Evolutionary conservation across 768 basidiomycete genomes (phyloP).

Genomic region (Thelephora ganbajun): DNA sequence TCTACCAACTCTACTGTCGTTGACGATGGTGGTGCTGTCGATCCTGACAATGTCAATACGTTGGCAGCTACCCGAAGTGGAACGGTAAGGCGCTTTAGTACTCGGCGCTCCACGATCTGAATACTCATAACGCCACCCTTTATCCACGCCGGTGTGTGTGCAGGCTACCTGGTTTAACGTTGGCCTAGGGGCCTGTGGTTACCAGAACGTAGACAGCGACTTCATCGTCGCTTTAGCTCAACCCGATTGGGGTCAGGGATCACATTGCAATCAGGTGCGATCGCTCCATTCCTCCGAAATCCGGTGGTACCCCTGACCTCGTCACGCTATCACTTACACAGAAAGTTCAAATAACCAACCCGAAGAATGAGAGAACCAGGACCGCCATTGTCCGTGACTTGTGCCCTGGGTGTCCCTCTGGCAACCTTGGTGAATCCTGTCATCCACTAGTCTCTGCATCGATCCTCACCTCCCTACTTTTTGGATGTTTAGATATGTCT

Average conservation of each 20-base stretch:
- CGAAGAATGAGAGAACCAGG: constrained; percentile 33
- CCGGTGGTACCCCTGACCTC: not conserved
- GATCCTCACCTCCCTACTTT: not conserved
- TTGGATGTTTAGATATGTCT: constrained; percentile 46
- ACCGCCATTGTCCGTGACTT: constrained; percentile 39
- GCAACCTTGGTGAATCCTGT: constrained; percentile 39
- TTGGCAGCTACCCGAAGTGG: no score
- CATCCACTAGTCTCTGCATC: no score
- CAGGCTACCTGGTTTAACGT: constrained; percentile 61
- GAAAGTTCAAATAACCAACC: constrained; percentile 50
- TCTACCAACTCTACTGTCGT: no score
- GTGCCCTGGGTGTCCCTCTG: constrained; percentile 38
- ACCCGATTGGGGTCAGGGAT: constrained; percentile 35
- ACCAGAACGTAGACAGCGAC: constrained; percentile 30
- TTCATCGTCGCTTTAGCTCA: constrained; percentile 50
- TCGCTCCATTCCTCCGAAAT: not conserved
- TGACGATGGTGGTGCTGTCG: no score
- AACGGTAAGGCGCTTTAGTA: not conserved
- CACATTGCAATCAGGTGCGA: constrained; percentile 48
- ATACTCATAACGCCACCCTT: not conserved
- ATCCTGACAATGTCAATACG: no score
- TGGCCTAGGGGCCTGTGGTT: constrained; percentile 52
- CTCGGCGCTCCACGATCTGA: not conserved
- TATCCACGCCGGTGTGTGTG: not conserved
- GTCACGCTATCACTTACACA: constrained; percentile 13